Conservation (phyloP, 2,329 filamentous ascomycete genomes). For the Talaromyces sp. region DNA sequence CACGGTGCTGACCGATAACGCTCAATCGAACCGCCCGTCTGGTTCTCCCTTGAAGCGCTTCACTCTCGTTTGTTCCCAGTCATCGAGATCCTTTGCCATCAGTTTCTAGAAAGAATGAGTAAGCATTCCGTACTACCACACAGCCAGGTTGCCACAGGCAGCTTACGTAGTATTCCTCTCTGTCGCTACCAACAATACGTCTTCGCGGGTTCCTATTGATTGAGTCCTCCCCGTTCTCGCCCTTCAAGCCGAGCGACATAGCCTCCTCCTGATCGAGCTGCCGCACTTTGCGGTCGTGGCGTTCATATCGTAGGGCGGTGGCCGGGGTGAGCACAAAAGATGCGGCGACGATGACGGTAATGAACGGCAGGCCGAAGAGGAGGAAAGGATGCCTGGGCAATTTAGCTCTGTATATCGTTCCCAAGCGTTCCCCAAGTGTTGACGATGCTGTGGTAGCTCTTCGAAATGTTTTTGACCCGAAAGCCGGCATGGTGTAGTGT, state of each 20-base stretch:
- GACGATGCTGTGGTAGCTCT: conserved; percentile 46
- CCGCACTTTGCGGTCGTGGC: conserved; percentile 83
- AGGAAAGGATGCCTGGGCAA: conserved; percentile 81
- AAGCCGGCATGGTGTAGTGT: conserved; percentile 53
- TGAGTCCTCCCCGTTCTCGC: conserved; percentile 72
- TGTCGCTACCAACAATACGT: conserved; percentile 41
- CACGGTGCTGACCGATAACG: neutral
- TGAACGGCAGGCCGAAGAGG: conserved; percentile 90
- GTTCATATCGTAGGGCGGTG: conserved; percentile 89
- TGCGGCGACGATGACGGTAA: conserved; percentile 81
- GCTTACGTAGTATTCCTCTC: conserved; percentile 48
- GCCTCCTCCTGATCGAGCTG: conserved; percentile 83
- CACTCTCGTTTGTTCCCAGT: conserved; percentile 96
- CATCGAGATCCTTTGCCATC: conserved; percentile 84
- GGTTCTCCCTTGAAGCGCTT: conserved; percentile 84
- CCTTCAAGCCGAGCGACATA: conserved; percentile 68
- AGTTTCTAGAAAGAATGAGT: conserved; percentile 55
- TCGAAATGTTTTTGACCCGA: conserved; percentile 69
- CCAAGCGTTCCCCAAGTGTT: conserved; percentile 65
- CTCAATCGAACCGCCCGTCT: conserved; percentile 64
- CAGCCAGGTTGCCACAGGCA: neutral
- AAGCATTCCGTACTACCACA: conserved; percentile 1
- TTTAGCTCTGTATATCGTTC: conserved; percentile 69
- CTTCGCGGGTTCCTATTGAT: conserved; percentile 51
- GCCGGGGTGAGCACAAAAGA: conserved; percentile 94